Evolutionary conservation across 768 basidiomycete species (phyloP).

Genomic region (Ephemerocybe angulata): DNA sequence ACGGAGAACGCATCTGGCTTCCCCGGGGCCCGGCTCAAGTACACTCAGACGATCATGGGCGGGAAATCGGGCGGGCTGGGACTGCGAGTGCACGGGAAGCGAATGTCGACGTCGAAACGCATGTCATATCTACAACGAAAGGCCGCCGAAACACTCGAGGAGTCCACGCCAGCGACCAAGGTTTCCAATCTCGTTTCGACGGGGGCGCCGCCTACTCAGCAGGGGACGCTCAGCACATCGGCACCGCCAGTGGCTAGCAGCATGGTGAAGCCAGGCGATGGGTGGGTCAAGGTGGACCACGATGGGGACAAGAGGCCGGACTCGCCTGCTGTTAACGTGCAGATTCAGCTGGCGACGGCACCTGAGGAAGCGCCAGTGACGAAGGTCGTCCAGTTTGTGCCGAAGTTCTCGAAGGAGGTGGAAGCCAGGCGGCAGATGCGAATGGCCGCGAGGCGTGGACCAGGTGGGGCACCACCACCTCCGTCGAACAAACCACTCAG

Average conservation of each 20-base stretch:
- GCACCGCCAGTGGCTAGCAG: constrained; percentile 24
- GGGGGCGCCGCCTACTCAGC: constrained; percentile 29
- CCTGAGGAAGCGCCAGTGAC: constrained; percentile 43
- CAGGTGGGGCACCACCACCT: constrained; percentile 31
- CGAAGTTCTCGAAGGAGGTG: constrained; percentile 87
- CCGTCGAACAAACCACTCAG: constrained; percentile 30
- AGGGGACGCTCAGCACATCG: constrained; percentile 28
- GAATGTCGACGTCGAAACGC: constrained; percentile 50
- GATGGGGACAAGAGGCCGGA: constrained; percentile 12
- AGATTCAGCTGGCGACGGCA: constrained; percentile 38
- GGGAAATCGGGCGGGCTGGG: constrained; percentile 69
- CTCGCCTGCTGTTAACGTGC: constrained; percentile 34
- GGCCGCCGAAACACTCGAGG: constrained; percentile 6
- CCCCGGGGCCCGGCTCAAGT: constrained; percentile 61
- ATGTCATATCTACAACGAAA: constrained; percentile 36
- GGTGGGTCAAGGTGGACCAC: constrained; percentile 30
- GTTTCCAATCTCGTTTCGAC: constrained; percentile 34
- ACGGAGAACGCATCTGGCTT: constrained; percentile 44
- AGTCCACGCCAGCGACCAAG: constrained; percentile 12
- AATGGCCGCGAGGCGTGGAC: constrained; percentile 60
- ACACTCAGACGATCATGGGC: constrained; percentile 88
- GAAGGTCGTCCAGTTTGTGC: constrained; percentile 61
- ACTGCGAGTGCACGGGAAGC: constrained; percentile 68
- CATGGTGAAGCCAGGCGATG: constrained; percentile 20
- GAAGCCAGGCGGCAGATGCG: constrained; percentile 64